Base-by-base conservation (phyloP, 805 yeast genomes). In the Ogataea siamensis region DNA sequence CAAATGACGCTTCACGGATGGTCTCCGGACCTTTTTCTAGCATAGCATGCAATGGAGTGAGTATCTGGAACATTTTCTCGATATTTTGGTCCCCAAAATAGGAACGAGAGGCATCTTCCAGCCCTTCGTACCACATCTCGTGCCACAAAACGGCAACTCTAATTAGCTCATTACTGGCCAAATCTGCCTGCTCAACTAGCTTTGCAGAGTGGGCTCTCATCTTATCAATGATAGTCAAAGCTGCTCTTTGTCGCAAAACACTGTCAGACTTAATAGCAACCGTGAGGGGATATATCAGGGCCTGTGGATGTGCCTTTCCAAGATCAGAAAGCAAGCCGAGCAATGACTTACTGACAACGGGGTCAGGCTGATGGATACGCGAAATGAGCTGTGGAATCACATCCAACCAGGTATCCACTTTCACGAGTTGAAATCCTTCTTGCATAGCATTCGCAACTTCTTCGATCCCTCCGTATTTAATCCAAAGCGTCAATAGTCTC, bases 61-160 rank as follows among this genome's bases (percentile, higher is more conserved):
- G 63, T 1, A 88, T 88, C 12, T 86, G 80, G 62, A 86, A 85
- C 98, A 93, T 93, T 60, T 87, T 88, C 38, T 88, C 96, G 9
- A 91, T 84, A 55, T 93, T 88, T 51, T 87, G 93, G 46, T 93
- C 99, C 23, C 94, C 96, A 62, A 88, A 91, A 66, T 83, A 93
- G 36, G 85, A 73, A 42, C 96, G 71, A 3, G 96, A 88, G 0
- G 99, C 99, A 66, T 93, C 96, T 58, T 93, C 99, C 21, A 93
- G 69, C 2, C 95, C 97, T 63, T 91, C 98, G 51, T 88, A 89
- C 99, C 99, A 93, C 57, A 84, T 83, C 55, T 93, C 99, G 54
- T 88, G 95, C 97, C 99, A 89, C 43, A 93, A 64, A 3, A 91
- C 96, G 1, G 98, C 96, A 12, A 88, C 96, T 49, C 98, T 71